Evolutionary conservation across 75 land plant species (phyloP).

Genomic region (Azolla pinnata): DNA sequence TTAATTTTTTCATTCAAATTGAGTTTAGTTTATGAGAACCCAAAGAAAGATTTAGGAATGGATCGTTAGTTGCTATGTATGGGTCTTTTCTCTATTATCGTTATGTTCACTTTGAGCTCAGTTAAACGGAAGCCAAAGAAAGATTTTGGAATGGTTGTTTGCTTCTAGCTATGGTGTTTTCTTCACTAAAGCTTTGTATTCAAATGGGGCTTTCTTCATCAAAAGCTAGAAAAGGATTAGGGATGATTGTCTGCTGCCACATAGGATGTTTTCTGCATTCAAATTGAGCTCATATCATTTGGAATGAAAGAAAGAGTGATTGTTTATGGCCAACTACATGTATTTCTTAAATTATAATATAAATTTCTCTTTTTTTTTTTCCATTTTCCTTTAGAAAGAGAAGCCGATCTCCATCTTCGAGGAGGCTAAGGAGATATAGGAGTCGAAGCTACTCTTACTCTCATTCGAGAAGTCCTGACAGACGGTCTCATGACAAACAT

Average conservation of each 20-base stretch:
- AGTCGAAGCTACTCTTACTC: slow-evolving; percentile 1
- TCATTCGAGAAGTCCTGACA: neutral
- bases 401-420: slow-evolving; percentile 17
- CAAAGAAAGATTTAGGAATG: too few species aligned
- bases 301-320: too few species aligned
- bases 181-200: neutral
- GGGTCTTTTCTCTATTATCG: neutral
- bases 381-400: slow-evolving; percentile 12
- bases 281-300: too few species aligned
- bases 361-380: neutral
- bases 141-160: neutral
- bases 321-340: too few species aligned
- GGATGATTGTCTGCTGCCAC: neutral
- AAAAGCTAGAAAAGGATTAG: neutral
- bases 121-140: neutral
- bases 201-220: neutral
- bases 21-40: too few species aligned
- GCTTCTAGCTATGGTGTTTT: neutral
- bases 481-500: too few species aligned
- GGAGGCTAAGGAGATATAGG: neutral
- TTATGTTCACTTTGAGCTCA: neutral
- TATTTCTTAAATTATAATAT: too few species aligned
- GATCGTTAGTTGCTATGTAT: too few species aligned
- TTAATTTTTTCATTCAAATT: too few species aligned
- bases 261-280: too few species aligned